These are phyloP conservation scores for Aspergillus diversus DNA, from an alignment of 495 filamentous ascomycete genomes.

Conservation along the genomic window DNA sequence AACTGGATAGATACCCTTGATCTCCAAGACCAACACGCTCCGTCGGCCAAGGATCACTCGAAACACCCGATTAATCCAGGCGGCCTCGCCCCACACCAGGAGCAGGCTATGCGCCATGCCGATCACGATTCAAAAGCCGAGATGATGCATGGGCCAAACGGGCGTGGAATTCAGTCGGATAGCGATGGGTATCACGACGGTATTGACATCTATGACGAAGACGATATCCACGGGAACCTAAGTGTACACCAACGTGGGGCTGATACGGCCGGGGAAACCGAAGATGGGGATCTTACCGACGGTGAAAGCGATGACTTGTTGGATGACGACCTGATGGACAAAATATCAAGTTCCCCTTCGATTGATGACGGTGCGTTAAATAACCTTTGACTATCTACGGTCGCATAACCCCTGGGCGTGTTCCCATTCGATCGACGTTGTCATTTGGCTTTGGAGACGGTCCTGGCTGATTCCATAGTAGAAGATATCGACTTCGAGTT, in stretches of 20 bases:
- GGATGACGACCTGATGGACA: conserved; percentile 94
- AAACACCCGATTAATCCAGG: conserved; percentile 56
- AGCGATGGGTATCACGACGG: conserved; percentile 52
- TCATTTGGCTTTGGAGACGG: conserved; percentile 13
- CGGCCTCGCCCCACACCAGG: conserved; percentile 82
- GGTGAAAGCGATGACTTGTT: conserved; percentile 74
- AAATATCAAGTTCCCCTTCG: conserved; percentile 95
- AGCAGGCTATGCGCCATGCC: conserved; percentile 76
- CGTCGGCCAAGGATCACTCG: conserved; percentile 80
- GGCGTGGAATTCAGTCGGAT: conserved; percentile 45
- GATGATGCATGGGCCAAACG: conserved; percentile 55
- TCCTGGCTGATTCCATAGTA: conserved; percentile 66
- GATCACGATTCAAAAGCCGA: conserved; percentile 74
- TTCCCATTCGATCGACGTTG: background rate
- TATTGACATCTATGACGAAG: conserved; percentile 47
- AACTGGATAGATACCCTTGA: conserved; percentile 80
- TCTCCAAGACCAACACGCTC: conserved; percentile 80
- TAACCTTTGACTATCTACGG: background rate
- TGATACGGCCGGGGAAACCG: conserved; percentile 32
- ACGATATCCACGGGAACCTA: conserved; percentile 36
- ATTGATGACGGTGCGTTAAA: conserved; percentile 93
- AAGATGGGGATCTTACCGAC: conserved; percentile 70
- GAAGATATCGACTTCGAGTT: conserved; percentile 99
- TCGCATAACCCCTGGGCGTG: background rate
- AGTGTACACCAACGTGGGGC: conserved; percentile 56